A percentile compares a stretch with the other conserved stretches of the same genome.
Conservation (phyloP, 2,329 filamentous ascomycete genomes). For the Botryotinia calthae region DNA sequence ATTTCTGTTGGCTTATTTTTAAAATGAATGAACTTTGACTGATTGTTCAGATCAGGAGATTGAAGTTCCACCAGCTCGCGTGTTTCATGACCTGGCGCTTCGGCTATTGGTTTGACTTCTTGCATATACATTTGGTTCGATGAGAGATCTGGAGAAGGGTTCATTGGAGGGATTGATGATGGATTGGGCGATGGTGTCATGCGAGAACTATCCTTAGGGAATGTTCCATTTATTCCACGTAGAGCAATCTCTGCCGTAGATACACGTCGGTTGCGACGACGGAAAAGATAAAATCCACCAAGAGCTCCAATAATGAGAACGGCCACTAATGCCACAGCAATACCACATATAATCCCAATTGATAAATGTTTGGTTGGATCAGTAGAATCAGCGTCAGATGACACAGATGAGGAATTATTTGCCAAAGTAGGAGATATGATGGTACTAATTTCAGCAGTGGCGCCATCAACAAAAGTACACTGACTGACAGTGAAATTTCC, state of each 20-base stretch:
- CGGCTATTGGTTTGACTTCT: not conserved
- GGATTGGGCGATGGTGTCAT: not conserved
- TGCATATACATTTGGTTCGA: not conserved
- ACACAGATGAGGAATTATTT: constrained; percentile 27
- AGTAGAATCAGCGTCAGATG: constrained; percentile 26
- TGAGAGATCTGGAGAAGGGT: not conserved
- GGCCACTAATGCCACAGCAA: not conserved
- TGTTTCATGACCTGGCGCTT: constrained; percentile 3
- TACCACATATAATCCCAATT: not conserved
- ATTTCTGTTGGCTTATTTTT: constrained; percentile 3
- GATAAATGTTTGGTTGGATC: not conserved
- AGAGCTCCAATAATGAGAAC: not conserved
- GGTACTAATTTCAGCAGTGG: constrained; percentile 20
- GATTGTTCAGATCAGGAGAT: not conserved
- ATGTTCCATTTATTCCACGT: not conserved
- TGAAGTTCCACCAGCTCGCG: constrained; percentile 2
- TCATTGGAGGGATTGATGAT: not conserved
- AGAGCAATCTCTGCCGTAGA: constrained; percentile 6
- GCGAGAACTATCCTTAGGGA: not conserved
- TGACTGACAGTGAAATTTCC: constrained; percentile 35
- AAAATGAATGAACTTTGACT: not conserved
- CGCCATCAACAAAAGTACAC: constrained; percentile 26
- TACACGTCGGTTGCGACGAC: not conserved
- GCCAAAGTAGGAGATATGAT: constrained; percentile 24
- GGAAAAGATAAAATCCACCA: not conserved